Conservation (phyloP, 768 basidiomycete genomes). For the Mycena metata region DNA sequence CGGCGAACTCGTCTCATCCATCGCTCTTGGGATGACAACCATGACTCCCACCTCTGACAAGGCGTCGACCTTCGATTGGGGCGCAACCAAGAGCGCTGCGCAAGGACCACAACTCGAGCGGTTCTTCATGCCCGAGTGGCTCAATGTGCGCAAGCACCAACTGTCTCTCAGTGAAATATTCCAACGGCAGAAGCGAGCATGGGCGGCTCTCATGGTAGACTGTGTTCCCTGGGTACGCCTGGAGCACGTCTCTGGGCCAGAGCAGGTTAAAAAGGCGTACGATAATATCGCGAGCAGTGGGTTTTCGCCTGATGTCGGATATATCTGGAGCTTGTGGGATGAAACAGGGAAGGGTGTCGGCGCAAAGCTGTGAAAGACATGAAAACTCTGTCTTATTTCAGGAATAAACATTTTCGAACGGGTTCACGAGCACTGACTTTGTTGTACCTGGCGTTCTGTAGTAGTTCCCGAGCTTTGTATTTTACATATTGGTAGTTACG, state of each 20-base stretch:
- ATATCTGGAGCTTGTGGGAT: conserved; percentile 79
- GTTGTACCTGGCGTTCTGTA: no score
- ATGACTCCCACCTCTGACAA: conserved; percentile 60
- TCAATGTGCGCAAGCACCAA: conserved; percentile 65
- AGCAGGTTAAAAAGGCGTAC: conserved; percentile 64
- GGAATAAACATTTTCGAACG: no score
- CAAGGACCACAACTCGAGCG: conserved; percentile 52
- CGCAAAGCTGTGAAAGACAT: conserved; percentile 34
- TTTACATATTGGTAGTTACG: no score
- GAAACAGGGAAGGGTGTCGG: conserved; percentile 24
- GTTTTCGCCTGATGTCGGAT: conserved; percentile 67
- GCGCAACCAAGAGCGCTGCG: conserved; percentile 47
- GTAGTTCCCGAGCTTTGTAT: no score
- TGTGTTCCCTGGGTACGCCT: conserved; percentile 68
- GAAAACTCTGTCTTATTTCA: no score
- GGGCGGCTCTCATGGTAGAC: conserved; percentile 71
- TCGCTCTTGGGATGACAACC: conserved; percentile 71
- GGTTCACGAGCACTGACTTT: no score
- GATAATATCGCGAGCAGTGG: conserved; percentile 58
- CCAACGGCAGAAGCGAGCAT: conserved; percentile 64
- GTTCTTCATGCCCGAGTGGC: conserved; percentile 82
- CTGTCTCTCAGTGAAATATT: conserved; percentile 63
- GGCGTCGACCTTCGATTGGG: conserved; percentile 53
- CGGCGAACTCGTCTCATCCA: conserved; percentile 53
- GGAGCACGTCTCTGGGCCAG: conserved; percentile 61